phyloP scores from a whole-genome alignment of 2,329 filamentous ascomycete species.

The Rasamsonia emersonii region DNA sequence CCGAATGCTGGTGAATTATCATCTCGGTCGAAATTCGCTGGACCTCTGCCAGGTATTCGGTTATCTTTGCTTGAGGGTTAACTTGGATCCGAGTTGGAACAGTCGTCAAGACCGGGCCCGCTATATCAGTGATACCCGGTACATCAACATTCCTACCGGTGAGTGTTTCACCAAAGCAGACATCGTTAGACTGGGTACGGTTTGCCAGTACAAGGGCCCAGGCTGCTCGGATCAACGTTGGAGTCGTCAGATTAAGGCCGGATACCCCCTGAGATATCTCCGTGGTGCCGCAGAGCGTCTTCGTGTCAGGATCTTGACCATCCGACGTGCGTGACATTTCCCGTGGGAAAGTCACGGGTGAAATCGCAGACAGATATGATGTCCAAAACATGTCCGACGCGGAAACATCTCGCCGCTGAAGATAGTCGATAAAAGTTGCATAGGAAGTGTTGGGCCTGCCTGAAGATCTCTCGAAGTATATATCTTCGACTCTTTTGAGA shows the following conservation, averaged over 20 bases:
- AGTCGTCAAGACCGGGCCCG: conserved; percentile 35
- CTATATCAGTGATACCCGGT: conserved; percentile 38
- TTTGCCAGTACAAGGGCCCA: conserved; percentile 45
- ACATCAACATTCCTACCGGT: conserved; percentile 47
- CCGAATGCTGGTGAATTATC: conserved; percentile 58
- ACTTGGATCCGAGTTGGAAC: conserved; percentile 33
- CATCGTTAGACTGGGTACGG: conserved; percentile 40
- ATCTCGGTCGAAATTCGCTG: conserved; percentile 49
- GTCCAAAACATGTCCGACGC: conserved; percentile 26
- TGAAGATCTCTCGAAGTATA: conserved; percentile 16
- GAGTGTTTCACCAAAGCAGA: conserved; percentile 48
- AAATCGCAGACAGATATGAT: conserved; percentile 19
- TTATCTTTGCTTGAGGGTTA: conserved; percentile 25
- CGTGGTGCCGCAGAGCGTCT: conserved; percentile 12
- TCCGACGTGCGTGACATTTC: conserved; percentile 12
- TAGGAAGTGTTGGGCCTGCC: conserved; percentile 3
- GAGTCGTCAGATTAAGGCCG: conserved; percentile 31
- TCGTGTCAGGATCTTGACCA: conserved; percentile 16
- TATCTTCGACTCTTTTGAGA: conserved; percentile 27
- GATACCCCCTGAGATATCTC: conserved; percentile 13
- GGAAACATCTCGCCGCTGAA: conserved; percentile 17
- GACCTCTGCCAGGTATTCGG: conserved; percentile 47
- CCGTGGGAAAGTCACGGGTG: conserved; percentile 21
- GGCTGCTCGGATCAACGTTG: conserved; percentile 43
- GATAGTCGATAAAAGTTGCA: conserved; percentile 21